These are phyloP conservation scores for Magnolia changhungtana DNA, from an alignment of 164 flowering plant genomes.

Conservation along the genomic window DNA sequence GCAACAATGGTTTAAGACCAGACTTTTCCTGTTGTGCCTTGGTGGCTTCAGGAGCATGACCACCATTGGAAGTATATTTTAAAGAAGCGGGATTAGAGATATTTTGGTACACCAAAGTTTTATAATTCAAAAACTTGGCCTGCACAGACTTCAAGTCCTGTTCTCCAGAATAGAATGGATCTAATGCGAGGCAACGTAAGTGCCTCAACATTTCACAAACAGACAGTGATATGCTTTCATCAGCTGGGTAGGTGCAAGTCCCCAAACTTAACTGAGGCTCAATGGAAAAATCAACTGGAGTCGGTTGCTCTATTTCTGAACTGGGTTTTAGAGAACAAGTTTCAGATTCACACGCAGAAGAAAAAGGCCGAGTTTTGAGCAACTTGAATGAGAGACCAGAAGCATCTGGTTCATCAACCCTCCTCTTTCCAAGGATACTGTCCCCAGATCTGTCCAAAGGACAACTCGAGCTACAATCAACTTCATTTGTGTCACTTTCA, in stretches of 20 bases:
- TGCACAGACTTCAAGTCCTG: neutral
- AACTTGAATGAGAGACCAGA: slow-evolving; percentile 2
- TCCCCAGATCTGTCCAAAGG: neutral
- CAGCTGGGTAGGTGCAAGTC: neutral
- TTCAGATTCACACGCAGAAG: neutral
- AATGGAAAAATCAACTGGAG: neutral
- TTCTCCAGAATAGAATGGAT: slow-evolving; percentile 21
- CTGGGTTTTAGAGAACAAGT: neutral
- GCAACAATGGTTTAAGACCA: slow-evolving; percentile 1
- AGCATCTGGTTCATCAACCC: neutral
- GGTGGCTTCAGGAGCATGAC: neutral
- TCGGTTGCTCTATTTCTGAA: neutral
- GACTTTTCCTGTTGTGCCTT: neutral
- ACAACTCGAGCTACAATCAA: neutral
- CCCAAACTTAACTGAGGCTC: neutral
- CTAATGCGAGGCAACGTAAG: slow-evolving; percentile 23
- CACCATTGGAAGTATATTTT: neutral
- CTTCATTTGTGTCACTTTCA: no score
- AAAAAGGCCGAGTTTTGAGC: neutral
- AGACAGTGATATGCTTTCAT: neutral
- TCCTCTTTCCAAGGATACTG: neutral
- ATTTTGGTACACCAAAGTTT: slow-evolving; percentile 12
- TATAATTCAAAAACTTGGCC: slow-evolving; percentile 16
- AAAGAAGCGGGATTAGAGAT: neutral
- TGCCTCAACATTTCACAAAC: slow-evolving; percentile 1